These are phyloP conservation scores for Solanum sejunctum DNA, from an alignment of 257 asterid species.

Conservation along the genomic window DNA sequence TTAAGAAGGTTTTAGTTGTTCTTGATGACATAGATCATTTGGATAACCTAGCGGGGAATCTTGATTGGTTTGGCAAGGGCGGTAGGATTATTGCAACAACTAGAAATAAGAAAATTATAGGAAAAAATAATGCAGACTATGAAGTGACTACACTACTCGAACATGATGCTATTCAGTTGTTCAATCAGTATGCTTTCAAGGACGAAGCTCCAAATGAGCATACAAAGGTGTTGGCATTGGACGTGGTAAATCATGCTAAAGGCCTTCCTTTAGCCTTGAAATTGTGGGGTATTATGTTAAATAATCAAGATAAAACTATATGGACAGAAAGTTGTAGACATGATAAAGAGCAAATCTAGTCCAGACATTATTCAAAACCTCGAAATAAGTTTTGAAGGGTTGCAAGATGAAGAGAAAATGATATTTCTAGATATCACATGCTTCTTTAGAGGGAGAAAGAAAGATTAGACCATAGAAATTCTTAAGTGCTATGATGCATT, in stretches of 20 bases:
- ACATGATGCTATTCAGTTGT: neutral
- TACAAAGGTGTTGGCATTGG: neutral
- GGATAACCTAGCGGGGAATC: neutral
- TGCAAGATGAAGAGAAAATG: neutral
- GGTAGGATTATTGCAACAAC: neutral
- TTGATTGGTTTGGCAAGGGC: neutral
- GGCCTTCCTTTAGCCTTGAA: neutral
- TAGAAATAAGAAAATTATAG: neutral
- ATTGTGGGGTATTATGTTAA: neutral
- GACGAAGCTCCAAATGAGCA: neutral
- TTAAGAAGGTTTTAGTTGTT: neutral
- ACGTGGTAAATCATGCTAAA: neutral
- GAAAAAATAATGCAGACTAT: neutral
- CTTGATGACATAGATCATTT: neutral
- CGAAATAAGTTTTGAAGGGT: too few relatives aligned
- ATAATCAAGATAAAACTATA: neutral
- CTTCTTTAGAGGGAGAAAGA: neutral
- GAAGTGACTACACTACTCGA: neutral
- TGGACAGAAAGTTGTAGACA: too few relatives aligned
- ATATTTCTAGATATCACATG: neutral
- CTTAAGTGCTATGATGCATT: neutral
- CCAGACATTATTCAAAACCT: too few relatives aligned
- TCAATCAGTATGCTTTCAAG: neutral
- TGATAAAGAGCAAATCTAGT: too few relatives aligned
- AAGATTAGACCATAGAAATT: neutral